Percentiles rank a stretch among this genome's conserved stretches.
Conservation (phyloP, 768 basidiomycete genomes). For the Lentinula aciculospora region DNA sequence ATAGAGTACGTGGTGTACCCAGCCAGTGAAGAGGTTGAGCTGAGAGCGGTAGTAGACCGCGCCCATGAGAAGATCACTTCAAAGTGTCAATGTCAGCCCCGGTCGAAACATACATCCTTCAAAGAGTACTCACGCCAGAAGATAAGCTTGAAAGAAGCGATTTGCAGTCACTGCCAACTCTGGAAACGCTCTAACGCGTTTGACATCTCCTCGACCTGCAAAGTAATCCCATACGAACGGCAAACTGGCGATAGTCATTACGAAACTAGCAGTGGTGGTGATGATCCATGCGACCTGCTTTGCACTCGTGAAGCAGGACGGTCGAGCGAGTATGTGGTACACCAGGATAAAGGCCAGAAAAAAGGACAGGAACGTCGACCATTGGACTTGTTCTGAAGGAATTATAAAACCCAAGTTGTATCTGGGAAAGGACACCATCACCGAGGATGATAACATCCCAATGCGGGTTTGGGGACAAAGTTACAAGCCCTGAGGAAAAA, state of each 20-base stretch:
- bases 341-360: slow-evolving; percentile 14
- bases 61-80: slow-evolving; percentile 36
- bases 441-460: not conserved
- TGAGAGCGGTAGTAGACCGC: slow-evolving; percentile 38
- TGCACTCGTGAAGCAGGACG: slow-evolving; percentile 21
- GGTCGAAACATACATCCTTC: slow-evolving; percentile 7
- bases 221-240: slow-evolving; percentile 30
- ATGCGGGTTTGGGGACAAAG: not conserved
- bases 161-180: slow-evolving; percentile 18
- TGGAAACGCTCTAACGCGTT: slow-evolving; percentile 15
- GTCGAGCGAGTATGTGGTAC: slow-evolving; percentile 23
- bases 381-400: not conserved
- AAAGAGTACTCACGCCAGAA: slow-evolving; percentile 26
- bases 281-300: slow-evolving; percentile 46
- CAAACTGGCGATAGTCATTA: slow-evolving; percentile 35
- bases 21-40: slow-evolving; percentile 46
- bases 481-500: not conserved
- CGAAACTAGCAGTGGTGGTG: slow-evolving; percentile 30
- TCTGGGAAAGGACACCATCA: not conserved
- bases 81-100: not conserved
- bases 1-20: slow-evolving; percentile 45
- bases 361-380: slow-evolving; percentile 12
- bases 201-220: slow-evolving; percentile 19
- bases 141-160: slow-evolving; percentile 43
- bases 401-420: not conserved